These are phyloP conservation scores for Discostella pseudostelligera DNA, from an alignment of 108 stramenopile species.

Conservation along the genomic window DNA sequence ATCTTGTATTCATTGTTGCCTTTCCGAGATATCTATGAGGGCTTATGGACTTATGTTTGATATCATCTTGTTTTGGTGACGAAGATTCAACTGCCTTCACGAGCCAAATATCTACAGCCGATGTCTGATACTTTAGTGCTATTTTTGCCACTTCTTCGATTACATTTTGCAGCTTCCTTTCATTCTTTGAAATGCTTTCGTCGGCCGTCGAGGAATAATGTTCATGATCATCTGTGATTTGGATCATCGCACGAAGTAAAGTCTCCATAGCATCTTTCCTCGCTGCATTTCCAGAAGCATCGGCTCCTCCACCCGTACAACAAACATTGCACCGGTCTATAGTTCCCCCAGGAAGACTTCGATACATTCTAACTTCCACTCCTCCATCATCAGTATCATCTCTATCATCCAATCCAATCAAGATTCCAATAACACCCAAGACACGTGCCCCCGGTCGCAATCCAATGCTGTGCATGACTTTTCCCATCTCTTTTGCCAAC, in stretches of 20 bases:
- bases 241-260: constrained; percentile 15
- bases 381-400: constrained; percentile 19
- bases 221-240: too few relatives aligned
- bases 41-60: constrained; percentile 1
- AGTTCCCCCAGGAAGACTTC: constrained; percentile 65
- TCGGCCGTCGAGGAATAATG: background rate
- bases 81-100: constrained; percentile 9
- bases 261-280: constrained; percentile 34
- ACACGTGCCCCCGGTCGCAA: constrained; percentile 65
- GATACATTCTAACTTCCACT: constrained; percentile 45
- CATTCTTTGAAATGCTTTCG: background rate
- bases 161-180: constrained; percentile 21
- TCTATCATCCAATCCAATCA: constrained; percentile 59
- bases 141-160: constrained; percentile 34
- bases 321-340: constrained; percentile 58
- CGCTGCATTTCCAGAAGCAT: constrained; percentile 28
- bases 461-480: constrained; percentile 61
- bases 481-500: constrained; percentile 56
- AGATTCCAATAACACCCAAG: constrained; percentile 69
- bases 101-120: constrained; percentile 31
- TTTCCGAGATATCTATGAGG: constrained; percentile 30
- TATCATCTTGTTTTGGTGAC: background rate
- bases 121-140: constrained; percentile 23
- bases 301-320: constrained; percentile 42
- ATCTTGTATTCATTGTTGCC: constrained; percentile 21